These are phyloP conservation scores for Trapa incisa DNA, from an alignment of 345 rosid species.

Conservation along the genomic window DNA sequence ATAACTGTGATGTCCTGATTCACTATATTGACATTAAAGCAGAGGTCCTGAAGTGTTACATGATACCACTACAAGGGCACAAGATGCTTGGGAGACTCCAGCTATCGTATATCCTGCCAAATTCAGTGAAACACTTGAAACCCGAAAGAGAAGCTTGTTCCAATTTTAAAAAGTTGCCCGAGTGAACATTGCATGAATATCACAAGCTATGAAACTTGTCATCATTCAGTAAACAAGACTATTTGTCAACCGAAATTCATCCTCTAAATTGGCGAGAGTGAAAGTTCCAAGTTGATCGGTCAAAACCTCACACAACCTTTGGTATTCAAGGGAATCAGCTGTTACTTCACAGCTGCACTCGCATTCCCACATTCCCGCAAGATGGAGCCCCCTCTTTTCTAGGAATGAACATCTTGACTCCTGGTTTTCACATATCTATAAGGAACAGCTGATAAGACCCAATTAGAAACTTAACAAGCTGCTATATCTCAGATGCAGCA, in stretches of 20 bases:
- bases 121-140: not conserved
- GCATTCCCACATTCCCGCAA: constrained; percentile 57
- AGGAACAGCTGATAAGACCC: not conserved
- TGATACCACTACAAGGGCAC: constrained; percentile 69
- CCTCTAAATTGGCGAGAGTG: not conserved
- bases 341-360: constrained; percentile 53
- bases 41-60: not conserved
- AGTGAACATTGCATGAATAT: not conserved
- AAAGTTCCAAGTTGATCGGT: not conserved
- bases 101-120: constrained; percentile 25
- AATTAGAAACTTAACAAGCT: not conserved
- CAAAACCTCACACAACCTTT: constrained; percentile 26
- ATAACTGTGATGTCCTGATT: constrained; percentile 1
- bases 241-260: not conserved
- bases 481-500: not conserved
- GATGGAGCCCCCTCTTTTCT: constrained; percentile 49
- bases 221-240: not conserved
- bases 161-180: not conserved
- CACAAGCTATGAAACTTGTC: not conserved
- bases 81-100: constrained; percentile 55
- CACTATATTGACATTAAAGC: not conserved
- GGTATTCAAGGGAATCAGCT: constrained; percentile 8
- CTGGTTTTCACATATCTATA: constrained; percentile 35
- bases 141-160: not conserved
- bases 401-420: constrained; percentile 66